Evolutionary conservation across 2,329 filamentous ascomycete genomes (phyloP).

Genomic region (Sclerotinia glacialis): DNA sequence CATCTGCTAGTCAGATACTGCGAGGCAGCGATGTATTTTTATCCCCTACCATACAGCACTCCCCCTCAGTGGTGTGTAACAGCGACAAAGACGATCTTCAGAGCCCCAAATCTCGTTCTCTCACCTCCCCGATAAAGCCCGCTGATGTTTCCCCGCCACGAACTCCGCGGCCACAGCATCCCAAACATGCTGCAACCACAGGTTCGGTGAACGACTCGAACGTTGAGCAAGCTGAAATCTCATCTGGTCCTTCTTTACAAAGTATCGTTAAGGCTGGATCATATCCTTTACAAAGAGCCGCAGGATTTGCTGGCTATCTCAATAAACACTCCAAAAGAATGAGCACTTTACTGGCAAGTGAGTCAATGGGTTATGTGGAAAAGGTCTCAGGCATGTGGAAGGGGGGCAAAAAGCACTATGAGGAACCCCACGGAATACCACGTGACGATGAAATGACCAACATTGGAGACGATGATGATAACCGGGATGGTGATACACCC

Average conservation of each 20-base stretch:
- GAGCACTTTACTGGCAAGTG: conserved; percentile 77
- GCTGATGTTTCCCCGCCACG: conserved; percentile 21
- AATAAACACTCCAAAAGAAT: conserved; percentile 76
- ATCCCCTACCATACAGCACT: conserved; percentile 65
- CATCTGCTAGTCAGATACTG: conserved; percentile 88
- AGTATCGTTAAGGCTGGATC: conserved; percentile 60
- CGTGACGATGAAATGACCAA: conserved; percentile 54
- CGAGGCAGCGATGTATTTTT: conserved; percentile 85
- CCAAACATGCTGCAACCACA: conserved; percentile 30
- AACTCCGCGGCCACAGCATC: conserved; percentile 22
- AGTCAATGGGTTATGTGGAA: conserved; percentile 94
- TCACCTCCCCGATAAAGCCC: conserved; percentile 30
- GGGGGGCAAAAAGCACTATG: conserved; percentile 85
- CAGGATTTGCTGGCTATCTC: conserved; percentile 78
- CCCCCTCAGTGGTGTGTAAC: conserved; percentile 37
- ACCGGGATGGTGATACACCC: conserved; percentile 62
- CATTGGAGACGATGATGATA: conserved; percentile 46
- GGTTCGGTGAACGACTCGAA: conserved; percentile 31
- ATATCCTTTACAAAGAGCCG: conserved; percentile 80
- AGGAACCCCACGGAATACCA: conserved; percentile 53
- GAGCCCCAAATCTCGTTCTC: conserved; percentile 26
- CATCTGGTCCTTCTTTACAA: conserved; percentile 53
- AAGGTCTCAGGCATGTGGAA: conserved; percentile 98
- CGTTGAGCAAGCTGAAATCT: conserved; percentile 35
- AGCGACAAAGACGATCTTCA: conserved; percentile 25